Conservation (phyloP, 306 rosid species). For the Acacia melanoxylon region DNA sequence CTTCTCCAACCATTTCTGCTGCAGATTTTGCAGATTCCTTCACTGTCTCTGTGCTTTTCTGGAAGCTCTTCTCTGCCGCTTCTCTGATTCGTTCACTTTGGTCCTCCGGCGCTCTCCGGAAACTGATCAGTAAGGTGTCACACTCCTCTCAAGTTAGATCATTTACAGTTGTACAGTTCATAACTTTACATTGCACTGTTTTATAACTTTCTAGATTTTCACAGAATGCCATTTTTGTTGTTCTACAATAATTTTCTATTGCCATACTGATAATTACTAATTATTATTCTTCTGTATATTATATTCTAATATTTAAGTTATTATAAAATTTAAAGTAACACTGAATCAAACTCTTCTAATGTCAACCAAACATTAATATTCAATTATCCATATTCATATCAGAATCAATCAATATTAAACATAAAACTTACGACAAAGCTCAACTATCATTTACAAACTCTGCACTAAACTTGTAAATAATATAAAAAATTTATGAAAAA, state of each 20-base stretch:
- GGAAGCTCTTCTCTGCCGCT: slow-evolving; percentile 55
- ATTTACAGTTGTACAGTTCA: neutral
- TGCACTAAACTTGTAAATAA: neutral
- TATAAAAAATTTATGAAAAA: neutral
- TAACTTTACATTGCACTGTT: no score
- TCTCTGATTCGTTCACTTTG: slow-evolving; percentile 24
- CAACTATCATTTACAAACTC: neutral
- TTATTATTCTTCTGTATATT: neutral
- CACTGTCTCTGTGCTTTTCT: slow-evolving; percentile 54
- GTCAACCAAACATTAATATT: neutral
- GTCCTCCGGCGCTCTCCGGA: slow-evolving; percentile 36
- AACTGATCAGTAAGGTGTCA: slow-evolving; percentile 31
- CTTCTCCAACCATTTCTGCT: slow-evolving; percentile 48
- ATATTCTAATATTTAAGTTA: neutral
- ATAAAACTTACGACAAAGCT: neutral
- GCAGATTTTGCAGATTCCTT: slow-evolving; percentile 65
- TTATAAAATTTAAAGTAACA: neutral
- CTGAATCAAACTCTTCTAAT: neutral
- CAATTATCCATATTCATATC: neutral
- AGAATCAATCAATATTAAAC: neutral
- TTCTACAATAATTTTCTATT: neutral
- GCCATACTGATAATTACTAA: neutral
- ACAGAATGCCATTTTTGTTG: no score
- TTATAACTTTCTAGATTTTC: no score
- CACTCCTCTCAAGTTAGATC: neutral